Evolutionary conservation across 2,329 filamentous ascomycete species (phyloP).

Genomic region (Thielaviopsis musarum): DNA sequence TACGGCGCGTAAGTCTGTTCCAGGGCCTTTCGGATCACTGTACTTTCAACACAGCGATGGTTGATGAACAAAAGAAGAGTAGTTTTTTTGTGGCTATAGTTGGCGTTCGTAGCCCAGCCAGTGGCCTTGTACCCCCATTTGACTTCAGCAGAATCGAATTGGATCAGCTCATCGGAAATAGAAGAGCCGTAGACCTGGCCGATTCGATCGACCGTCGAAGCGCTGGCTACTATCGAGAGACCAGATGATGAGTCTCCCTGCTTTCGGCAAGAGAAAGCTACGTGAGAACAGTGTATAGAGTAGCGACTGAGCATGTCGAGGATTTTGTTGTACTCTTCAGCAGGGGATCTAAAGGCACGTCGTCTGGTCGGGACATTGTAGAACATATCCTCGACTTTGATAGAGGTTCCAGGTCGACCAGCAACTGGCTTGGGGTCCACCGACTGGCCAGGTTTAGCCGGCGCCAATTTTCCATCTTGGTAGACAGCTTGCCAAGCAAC

Average conservation of each 20-base stretch:
- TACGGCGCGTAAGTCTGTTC: conserved; percentile 82
- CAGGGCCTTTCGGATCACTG: conserved; percentile 69
- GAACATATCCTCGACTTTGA: conserved; percentile 91
- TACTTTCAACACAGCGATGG: conserved; percentile 81
- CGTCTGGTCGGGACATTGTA: conserved; percentile 87
- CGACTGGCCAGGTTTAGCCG: conserved; percentile 74
- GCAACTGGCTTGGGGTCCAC: conserved; percentile 76
- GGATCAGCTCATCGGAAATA: conserved; percentile 76
- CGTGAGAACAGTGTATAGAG: conserved; percentile 77
- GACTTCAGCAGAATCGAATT: conserved; percentile 53
- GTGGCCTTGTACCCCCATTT: conserved; percentile 72
- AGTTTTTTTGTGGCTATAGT: conserved; percentile 84
- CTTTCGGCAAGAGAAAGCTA: conserved; percentile 94
- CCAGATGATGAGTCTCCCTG: conserved; percentile 73
- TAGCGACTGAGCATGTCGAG: conserved; percentile 88
- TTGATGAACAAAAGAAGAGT: conserved; percentile 89
- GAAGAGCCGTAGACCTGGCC: conserved; percentile 73
- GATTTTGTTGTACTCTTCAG: conserved; percentile 96
- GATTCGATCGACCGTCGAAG: conserved; percentile 65
- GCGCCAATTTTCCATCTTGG: conserved; percentile 61
- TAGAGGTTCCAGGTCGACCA: conserved; percentile 79
- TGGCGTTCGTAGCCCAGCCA: conserved; percentile 79
- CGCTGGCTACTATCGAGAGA: conserved; percentile 59
- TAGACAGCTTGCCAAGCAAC: conserved; percentile 88
- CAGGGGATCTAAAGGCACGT: conserved; percentile 74